A percentile compares a stretch with the other conserved stretches of the same genome.
Evolutionary conservation across 2,329 filamentous ascomycete species (phyloP).

Genomic region (Ophiostoma fasciatum): DNA sequence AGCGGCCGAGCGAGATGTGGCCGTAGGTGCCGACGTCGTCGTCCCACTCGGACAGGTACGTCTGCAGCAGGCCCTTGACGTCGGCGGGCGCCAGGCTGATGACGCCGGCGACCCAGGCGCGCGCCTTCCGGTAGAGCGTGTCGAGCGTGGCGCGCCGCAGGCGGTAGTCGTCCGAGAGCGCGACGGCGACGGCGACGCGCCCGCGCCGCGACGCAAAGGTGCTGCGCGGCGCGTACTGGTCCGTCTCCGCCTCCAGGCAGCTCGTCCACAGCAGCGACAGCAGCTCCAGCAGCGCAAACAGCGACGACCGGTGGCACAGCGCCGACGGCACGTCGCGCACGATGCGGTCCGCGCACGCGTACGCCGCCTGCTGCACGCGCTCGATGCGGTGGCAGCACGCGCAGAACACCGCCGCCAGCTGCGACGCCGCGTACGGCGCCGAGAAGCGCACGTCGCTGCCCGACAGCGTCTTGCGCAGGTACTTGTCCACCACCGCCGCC

Average conservation of each 20-base stretch:
- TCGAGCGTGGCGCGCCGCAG: constrained; percentile 70
- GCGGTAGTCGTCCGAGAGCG: constrained; percentile 85
- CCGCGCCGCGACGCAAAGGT: constrained; percentile 64
- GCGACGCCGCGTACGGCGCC: constrained; percentile 78
- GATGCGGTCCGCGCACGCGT: constrained; percentile 70
- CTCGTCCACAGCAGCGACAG: constrained; percentile 90
- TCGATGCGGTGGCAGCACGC: constrained; percentile 88
- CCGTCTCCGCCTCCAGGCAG: constrained; percentile 85
- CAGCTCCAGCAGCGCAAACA: constrained; percentile 86
- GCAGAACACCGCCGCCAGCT: constrained; percentile 73
- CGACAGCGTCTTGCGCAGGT: constrained; percentile 59
- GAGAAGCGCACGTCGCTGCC: constrained; percentile 65
- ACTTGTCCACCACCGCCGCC: constrained; percentile 59
- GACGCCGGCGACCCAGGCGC: constrained; percentile 63
- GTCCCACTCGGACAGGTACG: constrained; percentile 88
- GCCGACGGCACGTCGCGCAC: constrained; percentile 75
- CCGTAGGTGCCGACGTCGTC: constrained; percentile 87
- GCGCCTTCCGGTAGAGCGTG: constrained; percentile 60
- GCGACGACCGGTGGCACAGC: constrained; percentile 73
- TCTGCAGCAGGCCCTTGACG: constrained; percentile 88
- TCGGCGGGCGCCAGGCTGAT: constrained; percentile 81
- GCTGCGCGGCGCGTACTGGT: constrained; percentile 79
- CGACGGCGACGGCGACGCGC: constrained; percentile 64
- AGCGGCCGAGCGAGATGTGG: constrained; percentile 81
- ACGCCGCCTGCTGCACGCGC: constrained; percentile 78